Percentiles rank a stretch among this genome's conserved stretches.
These are phyloP conservation scores for Apiospora arundinis DNA, from an alignment of 2,329 filamentous ascomycete species.

Conservation along the genomic window DNA sequence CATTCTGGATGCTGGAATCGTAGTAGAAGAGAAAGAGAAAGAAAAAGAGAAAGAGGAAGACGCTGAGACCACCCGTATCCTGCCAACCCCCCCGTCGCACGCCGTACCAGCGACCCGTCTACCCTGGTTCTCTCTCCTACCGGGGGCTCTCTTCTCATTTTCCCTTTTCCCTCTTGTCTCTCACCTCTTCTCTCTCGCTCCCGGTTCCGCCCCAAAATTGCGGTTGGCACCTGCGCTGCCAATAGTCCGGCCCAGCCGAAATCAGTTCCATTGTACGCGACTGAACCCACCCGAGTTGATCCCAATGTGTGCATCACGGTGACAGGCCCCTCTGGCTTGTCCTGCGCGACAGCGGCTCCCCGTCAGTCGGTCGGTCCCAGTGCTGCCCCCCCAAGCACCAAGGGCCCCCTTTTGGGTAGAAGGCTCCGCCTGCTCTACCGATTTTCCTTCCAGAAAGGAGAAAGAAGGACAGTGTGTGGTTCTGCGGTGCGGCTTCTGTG, in stretches of 20 bases:
- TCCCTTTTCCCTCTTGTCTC: background rate
- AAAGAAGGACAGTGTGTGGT: too few species aligned
- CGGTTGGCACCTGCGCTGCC: slow-evolving; percentile 16
- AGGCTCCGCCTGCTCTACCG: background rate
- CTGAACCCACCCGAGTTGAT: slow-evolving; percentile 7
- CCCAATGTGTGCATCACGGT: slow-evolving; percentile 24
- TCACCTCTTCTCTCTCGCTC: background rate
- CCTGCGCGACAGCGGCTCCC: background rate
- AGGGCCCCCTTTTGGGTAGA: background rate
- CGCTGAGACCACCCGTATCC: slow-evolving; percentile 1
- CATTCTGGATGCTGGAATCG: background rate
- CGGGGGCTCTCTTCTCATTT: background rate
- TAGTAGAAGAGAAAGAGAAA: background rate
- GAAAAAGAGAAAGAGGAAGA: background rate
- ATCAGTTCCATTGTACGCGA: slow-evolving; percentile 17
- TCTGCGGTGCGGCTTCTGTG: too few species aligned
- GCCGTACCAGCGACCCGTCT: background rate
- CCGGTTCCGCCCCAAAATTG: slow-evolving; percentile 12
- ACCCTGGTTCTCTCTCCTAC: background rate
- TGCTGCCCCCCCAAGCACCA: background rate
- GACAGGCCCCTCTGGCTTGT: slow-evolving; percentile 21
- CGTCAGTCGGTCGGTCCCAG: too few species aligned
- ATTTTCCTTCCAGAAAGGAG: too few species aligned
- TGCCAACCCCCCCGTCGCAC: background rate
- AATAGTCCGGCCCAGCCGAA: slow-evolving; percentile 18